phyloP scores from a whole-genome alignment of 2,329 filamentous ascomycete genomes.

The Aspergillus novoparasiticus region DNA sequence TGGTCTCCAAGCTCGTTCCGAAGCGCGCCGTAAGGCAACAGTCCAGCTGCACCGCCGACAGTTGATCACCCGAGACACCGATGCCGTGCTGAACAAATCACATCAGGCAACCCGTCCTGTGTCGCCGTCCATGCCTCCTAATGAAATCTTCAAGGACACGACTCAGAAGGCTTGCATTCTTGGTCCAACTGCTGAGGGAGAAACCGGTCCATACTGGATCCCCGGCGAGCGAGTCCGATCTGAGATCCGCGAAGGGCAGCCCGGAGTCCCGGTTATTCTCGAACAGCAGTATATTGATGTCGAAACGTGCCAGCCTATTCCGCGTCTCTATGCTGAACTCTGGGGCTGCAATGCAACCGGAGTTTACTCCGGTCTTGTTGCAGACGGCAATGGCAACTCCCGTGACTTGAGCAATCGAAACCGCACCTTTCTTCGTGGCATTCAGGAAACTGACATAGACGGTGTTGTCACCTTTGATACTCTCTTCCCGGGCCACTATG shows the following conservation, averaged over 20 bases:
- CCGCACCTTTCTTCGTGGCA: too few relatives aligned
- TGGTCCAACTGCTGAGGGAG: conserved; percentile 48
- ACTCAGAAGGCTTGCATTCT: conserved; percentile 44
- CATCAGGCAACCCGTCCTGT: conserved; percentile 39
- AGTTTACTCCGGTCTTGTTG: neutral
- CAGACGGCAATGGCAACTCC: too few relatives aligned
- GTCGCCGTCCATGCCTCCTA: neutral
- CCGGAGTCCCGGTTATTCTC: conserved; percentile 40
- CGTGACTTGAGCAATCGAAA: too few relatives aligned
- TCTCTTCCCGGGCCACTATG: conserved; percentile 50
- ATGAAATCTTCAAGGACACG: too few relatives aligned
- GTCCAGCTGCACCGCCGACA: too few relatives aligned
- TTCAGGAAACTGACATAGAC: conserved; percentile 42
- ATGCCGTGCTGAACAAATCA: conserved; percentile 36
- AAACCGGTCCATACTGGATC: conserved; percentile 50
- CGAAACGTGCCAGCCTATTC: conserved; percentile 42
- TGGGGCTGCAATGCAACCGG: conserved; percentile 41
- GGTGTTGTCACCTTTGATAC: conserved; percentile 46
- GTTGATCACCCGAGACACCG: conserved; percentile 32
- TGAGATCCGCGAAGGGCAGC: conserved; percentile 38
- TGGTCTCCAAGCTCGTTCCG: too few relatives aligned
- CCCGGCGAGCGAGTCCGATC: conserved; percentile 41
- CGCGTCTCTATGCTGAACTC: conserved; percentile 36
- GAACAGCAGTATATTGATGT: conserved; percentile 45
- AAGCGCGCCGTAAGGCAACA: too few relatives aligned